Percentiles rank a stretch among this genome's conserved stretches.
Evolutionary conservation across 148 eudicot genomes (phyloP).

Genomic region (Diospyros lotus): DNA sequence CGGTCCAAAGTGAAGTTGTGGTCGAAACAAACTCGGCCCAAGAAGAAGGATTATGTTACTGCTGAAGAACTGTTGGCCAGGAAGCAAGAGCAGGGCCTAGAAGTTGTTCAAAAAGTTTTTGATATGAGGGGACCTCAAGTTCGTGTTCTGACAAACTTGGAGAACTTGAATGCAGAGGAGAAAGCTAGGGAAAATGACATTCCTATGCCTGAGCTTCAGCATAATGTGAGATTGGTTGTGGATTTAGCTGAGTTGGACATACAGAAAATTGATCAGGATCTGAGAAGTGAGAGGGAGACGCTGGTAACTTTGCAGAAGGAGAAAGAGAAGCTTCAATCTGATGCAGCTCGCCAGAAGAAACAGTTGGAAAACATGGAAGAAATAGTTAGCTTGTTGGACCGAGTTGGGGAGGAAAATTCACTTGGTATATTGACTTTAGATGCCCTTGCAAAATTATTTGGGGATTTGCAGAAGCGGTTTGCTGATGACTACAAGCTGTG

Average conservation of each 20-base stretch:
- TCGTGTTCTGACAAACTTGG: conserved; percentile 71
- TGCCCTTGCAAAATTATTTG: conserved; percentile 52
- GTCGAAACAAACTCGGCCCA: conserved; percentile 49
- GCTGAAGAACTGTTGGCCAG: conserved; percentile 73
- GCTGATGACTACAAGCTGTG: conserved; percentile 65
- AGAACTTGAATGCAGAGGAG: conserved; percentile 82
- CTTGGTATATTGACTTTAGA: conserved; percentile 61
- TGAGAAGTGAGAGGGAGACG: conserved; percentile 80
- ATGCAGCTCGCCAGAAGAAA: conserved; percentile 50
- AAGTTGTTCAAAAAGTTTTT: conserved; percentile 66
- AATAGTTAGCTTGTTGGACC: conserved; percentile 46
- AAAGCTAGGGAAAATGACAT: conserved; percentile 60
- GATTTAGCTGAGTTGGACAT: conserved; percentile 69
- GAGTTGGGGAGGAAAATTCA: conserved; percentile 36
- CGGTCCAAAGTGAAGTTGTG: conserved; percentile 52
- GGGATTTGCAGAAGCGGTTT: conserved; percentile 49
- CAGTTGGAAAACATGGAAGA: conserved; percentile 60
- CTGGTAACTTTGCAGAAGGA: conserved; percentile 66
- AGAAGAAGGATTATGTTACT: conserved; percentile 61
- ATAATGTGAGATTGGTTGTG: conserved; percentile 64
- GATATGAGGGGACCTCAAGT: conserved; percentile 97
- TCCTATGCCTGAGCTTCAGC: conserved; percentile 92
- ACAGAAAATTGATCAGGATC: conserved; percentile 62
- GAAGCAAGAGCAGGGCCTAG: conserved; percentile 67
- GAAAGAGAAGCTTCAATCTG: conserved; percentile 65